phyloP scores from a whole-genome alignment of 176 grass and related monocot genomes.

The Cymbopogon citratus region DNA sequence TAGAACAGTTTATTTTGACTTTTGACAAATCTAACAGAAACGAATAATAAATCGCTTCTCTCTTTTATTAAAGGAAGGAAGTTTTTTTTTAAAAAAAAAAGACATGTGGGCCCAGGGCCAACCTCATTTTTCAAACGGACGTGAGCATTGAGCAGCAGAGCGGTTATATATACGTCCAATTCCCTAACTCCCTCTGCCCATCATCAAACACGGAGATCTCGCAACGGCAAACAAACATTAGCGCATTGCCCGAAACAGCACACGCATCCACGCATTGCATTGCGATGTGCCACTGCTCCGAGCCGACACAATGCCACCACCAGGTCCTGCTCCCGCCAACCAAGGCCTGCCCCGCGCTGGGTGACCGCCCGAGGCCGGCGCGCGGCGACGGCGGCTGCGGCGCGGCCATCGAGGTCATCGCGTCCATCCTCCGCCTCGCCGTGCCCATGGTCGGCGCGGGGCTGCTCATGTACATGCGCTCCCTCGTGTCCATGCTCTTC shows the following conservation, averaged over 20 bases:
- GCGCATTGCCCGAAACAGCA: background rate
- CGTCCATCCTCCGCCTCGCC: constrained; percentile 39
- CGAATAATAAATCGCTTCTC: background rate
- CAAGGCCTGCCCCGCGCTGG: constrained; percentile 20
- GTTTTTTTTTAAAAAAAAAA: no score
- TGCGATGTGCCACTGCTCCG: constrained; percentile 43
- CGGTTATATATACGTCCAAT: constrained; percentile 36
- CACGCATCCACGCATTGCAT: background rate
- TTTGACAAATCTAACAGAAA: no score
- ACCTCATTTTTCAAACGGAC: background rate
- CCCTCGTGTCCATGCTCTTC: constrained; percentile 78
- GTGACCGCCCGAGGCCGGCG: constrained; percentile 11
- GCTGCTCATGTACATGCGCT: constrained; percentile 66
- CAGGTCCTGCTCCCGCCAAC: constrained; percentile 33
- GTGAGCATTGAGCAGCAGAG: background rate
- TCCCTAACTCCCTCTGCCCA: background rate
- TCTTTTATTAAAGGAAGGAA: background rate
- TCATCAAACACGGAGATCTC: background rate
- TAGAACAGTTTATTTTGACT: no score
- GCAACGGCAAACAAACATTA: background rate
- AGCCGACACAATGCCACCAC: constrained; percentile 29
- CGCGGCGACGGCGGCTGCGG: background rate
- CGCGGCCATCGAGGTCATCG: constrained; percentile 24
- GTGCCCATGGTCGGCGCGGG: constrained; percentile 60
- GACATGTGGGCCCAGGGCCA: background rate